Evolutionary conservation across 768 basidiomycete species (phyloP), one percentile per base, ranked within the genome.

Genomic region (Tulasnella sp.): DNA sequence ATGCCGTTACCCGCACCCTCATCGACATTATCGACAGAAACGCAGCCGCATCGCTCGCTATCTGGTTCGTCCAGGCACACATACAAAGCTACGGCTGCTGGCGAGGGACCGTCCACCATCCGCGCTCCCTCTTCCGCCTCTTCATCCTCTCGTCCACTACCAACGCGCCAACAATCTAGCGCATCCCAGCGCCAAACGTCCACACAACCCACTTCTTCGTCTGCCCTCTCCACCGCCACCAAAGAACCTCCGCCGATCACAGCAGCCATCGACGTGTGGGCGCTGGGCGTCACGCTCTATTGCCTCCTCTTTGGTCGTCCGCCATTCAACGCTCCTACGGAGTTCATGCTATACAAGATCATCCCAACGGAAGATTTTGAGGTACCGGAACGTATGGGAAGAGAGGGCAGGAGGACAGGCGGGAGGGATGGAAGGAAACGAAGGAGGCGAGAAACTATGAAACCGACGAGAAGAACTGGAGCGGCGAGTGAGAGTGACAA

Each of bases 181-280:
- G n/a, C n/a, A n/a, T n/a, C n/a, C 34, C 5, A 38, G 15, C 34
- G 7, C 5, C 34, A 38, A 38, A 25, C 34, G 41, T 42, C 53
- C 63, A 51, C 38, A n/a, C 65, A 70, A 43, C 69, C 67, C 19
- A 19, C 51, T 30, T 19, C 34, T 3, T 68, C 68, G 2, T 66
- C 65, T 29, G 66, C 65, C 48, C 68, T 69, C 25, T 66, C 81
- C 77, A 4, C 53, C 49, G 53, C 38, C 56, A 48, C 11, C 50
- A 51, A 22, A 29, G 49, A 22, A 30, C 49, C 25, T 34, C 67
- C 70, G 25, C 77, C 79, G 2, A 85, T 96, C 53, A 91, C 91
- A 42, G 91, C 92, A 69, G 84, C 91, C 2, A 94, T 98, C 68
- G 96, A 99, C 67, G 81, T 99, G 31, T 99, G 96, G 96, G 94